phyloP scores from a whole-genome alignment of 805 yeast genomes.

The Yarrowia porcina region DNA sequence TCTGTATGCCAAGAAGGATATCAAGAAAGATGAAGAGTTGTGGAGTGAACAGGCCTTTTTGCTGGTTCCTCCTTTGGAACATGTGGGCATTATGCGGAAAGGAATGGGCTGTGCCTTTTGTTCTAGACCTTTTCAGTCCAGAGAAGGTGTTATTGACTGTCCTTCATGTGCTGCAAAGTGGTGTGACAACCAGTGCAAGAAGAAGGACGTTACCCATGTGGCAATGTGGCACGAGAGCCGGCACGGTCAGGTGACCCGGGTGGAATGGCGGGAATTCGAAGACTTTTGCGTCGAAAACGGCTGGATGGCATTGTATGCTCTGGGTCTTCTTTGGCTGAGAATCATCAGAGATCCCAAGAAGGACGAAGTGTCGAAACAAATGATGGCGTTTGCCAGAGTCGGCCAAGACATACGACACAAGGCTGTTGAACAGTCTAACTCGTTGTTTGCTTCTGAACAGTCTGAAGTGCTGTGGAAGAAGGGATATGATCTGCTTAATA shows the following conservation, averaged over 20 bases:
- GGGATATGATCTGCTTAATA: slow-evolving; percentile 52
- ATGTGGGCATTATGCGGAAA: slow-evolving; percentile 51
- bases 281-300: slow-evolving; percentile 60
- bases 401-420: slow-evolving; percentile 62
- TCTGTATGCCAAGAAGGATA: slow-evolving; percentile 49
- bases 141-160: slow-evolving; percentile 39
- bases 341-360: slow-evolving; percentile 44
- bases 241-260: slow-evolving; percentile 35
- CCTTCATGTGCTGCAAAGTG: slow-evolving; percentile 1
- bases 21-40: slow-evolving; percentile 51
- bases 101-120: slow-evolving; percentile 75
- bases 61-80: slow-evolving; percentile 65
- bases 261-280: slow-evolving; percentile 53
- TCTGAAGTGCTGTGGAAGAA: slow-evolving; percentile 58
- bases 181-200: slow-evolving; percentile 19
- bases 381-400: slow-evolving; percentile 63
- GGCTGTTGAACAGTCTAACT: slow-evolving; percentile 49
- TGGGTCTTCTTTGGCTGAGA: slow-evolving; percentile 55
- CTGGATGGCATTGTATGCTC: slow-evolving; percentile 67
- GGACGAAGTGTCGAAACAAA: slow-evolving; percentile 40
- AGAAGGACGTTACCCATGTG: slow-evolving; percentile 51
- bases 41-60: slow-evolving; percentile 64
- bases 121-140: slow-evolving; percentile 50
- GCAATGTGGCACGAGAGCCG: slow-evolving; percentile 54
- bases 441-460: slow-evolving; percentile 53